Evolutionary conservation across 495 filamentous ascomycete species (phyloP).

Genomic region (Tirmania nivea): DNA sequence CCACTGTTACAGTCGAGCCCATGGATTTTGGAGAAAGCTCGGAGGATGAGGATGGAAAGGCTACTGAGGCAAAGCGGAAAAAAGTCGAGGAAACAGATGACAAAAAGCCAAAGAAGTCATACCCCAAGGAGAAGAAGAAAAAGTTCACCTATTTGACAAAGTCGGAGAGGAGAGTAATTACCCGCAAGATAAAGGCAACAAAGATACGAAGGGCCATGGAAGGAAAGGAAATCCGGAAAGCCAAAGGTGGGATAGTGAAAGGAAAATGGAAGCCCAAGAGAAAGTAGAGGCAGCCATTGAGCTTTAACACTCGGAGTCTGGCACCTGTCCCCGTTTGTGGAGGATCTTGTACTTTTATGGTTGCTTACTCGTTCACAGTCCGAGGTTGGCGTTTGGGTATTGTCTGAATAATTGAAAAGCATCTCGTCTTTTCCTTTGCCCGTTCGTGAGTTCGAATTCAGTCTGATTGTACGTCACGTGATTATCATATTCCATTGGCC

Average conservation of each 20-base stretch:
- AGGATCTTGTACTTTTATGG: too few relatives aligned
- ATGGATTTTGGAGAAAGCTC: constrained; percentile 47
- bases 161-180: constrained; percentile 23
- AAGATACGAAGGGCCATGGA: not conserved
- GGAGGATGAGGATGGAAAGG: constrained; percentile 25
- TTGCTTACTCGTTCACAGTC: too few relatives aligned
- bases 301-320: too few relatives aligned
- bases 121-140: constrained; percentile 49
- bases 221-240: not conserved
- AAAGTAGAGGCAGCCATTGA: too few relatives aligned
- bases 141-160: constrained; percentile 87
- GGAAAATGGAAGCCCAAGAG: too few relatives aligned
- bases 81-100: constrained; percentile 19
- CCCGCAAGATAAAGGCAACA: not conserved
- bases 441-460: too few relatives aligned
- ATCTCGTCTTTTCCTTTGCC: too few relatives aligned
- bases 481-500: too few relatives aligned
- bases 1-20: constrained; percentile 81
- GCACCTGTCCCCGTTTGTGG: too few relatives aligned
- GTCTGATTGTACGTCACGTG: too few relatives aligned
- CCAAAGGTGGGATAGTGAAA: not conserved
- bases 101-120: constrained; percentile 28
- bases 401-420: too few relatives aligned
- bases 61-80: constrained; percentile 18
- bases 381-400: too few relatives aligned